A percentile compares a stretch with the other conserved stretches of the same genome.
These are phyloP conservation scores for Backusella tuberculispora DNA, from an alignment of 192 early-diverging fungal genomes.

Conservation along the genomic window DNA sequence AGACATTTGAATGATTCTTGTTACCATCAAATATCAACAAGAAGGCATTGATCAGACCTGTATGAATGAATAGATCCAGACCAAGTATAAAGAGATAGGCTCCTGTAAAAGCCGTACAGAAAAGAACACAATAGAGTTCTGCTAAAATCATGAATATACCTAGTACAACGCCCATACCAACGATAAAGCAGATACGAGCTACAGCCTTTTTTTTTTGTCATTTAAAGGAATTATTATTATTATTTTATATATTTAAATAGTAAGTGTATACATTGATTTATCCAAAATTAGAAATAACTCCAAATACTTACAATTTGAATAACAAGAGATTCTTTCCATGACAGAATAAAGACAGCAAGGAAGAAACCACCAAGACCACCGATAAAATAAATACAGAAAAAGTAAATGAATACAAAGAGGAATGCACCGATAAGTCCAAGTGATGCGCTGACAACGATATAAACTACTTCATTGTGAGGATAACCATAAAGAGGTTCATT, in stretches of 20 bases:
- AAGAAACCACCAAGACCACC: slow-evolving; percentile 38
- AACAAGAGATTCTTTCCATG: slow-evolving; percentile 41
- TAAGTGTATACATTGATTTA: slow-evolving; percentile 1
- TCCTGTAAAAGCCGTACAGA: slow-evolving; percentile 53
- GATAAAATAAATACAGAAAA: slow-evolving; percentile 70
- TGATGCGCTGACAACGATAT: slow-evolving; percentile 34
- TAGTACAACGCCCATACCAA: slow-evolving; percentile 39
- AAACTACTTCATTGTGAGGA: slow-evolving; percentile 33
- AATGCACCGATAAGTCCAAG: slow-evolving; percentile 41
- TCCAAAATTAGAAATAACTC: neutral
- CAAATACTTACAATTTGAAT: slow-evolving; percentile 35
- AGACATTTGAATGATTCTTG: slow-evolving; percentile 29
- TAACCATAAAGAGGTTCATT: slow-evolving; percentile 42
- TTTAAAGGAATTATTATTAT: neutral
- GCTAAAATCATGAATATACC: slow-evolving; percentile 38
- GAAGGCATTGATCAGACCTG: slow-evolving; percentile 52
- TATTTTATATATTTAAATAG: neutral
- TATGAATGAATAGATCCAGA: slow-evolving; percentile 58
- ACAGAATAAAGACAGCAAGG: slow-evolving; percentile 41
- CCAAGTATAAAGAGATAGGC: slow-evolving; percentile 56
- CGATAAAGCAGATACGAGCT: slow-evolving; percentile 45
- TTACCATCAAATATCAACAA: slow-evolving; percentile 36
- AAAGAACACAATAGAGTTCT: slow-evolving; percentile 47
- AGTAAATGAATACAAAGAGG: slow-evolving; percentile 46
- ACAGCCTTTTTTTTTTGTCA: slow-evolving; percentile 23